Evolutionary conservation across 2,329 filamentous ascomycete genomes (phyloP).

Genomic region (Septoria petroselini): DNA sequence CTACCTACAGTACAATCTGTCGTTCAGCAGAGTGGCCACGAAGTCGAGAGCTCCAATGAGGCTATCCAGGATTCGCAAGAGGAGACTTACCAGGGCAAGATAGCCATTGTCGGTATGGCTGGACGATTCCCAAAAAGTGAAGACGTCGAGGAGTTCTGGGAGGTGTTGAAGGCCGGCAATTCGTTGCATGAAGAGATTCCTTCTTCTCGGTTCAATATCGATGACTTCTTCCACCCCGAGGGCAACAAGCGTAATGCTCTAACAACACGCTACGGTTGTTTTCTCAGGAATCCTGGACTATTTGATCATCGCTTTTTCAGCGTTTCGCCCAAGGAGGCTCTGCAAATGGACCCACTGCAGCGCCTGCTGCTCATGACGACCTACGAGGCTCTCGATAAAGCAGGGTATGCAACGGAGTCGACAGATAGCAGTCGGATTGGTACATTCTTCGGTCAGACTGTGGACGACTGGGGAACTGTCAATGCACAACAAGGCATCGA

Average conservation of each 20-base stretch:
- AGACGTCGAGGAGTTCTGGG: neutral
- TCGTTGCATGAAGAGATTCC: no score
- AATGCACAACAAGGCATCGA: slow-evolving; percentile 26
- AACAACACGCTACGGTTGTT: slow-evolving; percentile 32
- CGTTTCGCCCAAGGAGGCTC: slow-evolving; percentile 35
- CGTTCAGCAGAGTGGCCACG: neutral
- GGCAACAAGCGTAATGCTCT: neutral
- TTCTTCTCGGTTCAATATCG: no score
- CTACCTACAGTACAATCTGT: no score
- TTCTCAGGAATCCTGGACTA: slow-evolving; percentile 35
- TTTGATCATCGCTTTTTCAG: slow-evolving; percentile 44
- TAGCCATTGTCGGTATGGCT: neutral
- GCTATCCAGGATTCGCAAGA: neutral
- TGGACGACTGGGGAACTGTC: slow-evolving; percentile 35
- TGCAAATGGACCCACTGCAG: slow-evolving; percentile 13
- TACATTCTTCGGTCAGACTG: slow-evolving; percentile 36
- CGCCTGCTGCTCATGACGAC: slow-evolving; percentile 8
- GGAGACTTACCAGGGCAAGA: neutral
- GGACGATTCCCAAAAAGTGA: slow-evolving; percentile 7
- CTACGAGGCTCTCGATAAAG: slow-evolving; percentile 19
- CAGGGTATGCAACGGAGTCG: slow-evolving; percentile 9
- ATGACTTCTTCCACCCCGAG: slow-evolving; percentile 1
- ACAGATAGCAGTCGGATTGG: slow-evolving; percentile 30
- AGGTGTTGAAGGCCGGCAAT: no score
- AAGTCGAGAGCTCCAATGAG: neutral